These are phyloP conservation scores for Cokeromyces recurvatus DNA, from an alignment of 371 early-diverging fungal species.

Conservation along the genomic window DNA sequence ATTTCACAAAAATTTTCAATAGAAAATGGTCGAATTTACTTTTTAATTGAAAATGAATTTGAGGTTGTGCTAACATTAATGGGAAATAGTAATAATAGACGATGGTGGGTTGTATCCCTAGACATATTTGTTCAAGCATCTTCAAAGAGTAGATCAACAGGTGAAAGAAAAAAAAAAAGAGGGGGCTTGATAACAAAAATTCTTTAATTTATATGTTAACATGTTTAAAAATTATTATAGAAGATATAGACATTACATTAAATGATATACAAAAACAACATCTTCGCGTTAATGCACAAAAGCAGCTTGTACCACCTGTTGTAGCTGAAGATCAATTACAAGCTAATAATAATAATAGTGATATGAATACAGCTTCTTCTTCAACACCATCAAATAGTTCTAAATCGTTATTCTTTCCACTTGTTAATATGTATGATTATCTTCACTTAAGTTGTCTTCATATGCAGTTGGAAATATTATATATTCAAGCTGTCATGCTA, in stretches of 20 bases:
- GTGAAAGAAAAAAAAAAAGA: no score
- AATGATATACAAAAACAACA: slow-evolving; percentile 48
- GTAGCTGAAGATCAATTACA: slow-evolving; percentile 4
- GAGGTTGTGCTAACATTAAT: slow-evolving; percentile 57
- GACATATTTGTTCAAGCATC: slow-evolving; percentile 47
- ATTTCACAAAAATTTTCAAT: not conserved
- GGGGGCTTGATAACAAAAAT: not conserved
- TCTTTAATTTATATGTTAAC: not conserved
- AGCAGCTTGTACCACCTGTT: slow-evolving; percentile 42
- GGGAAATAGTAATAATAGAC: slow-evolving; percentile 45
- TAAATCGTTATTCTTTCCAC: slow-evolving; percentile 33
- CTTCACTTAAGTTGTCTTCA: slow-evolving; percentile 62
- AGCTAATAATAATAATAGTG: not conserved
- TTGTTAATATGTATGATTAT: slow-evolving; percentile 66
- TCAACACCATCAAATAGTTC: not conserved
- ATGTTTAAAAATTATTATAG: not conserved
- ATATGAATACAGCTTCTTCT: not conserved
- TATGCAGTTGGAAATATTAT: slow-evolving; percentile 62
- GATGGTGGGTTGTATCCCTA: slow-evolving; percentile 58
- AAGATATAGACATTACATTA: slow-evolving; percentile 51
- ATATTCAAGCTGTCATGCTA: slow-evolving; percentile 56
- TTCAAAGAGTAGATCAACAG: slow-evolving; percentile 28
- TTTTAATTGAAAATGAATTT: slow-evolving; percentile 67
- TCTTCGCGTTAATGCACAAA: slow-evolving; percentile 45
- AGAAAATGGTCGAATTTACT: slow-evolving; percentile 60